Conservation (phyloP, 139 green algal genomes). For the Ulvella scutata region DNA sequence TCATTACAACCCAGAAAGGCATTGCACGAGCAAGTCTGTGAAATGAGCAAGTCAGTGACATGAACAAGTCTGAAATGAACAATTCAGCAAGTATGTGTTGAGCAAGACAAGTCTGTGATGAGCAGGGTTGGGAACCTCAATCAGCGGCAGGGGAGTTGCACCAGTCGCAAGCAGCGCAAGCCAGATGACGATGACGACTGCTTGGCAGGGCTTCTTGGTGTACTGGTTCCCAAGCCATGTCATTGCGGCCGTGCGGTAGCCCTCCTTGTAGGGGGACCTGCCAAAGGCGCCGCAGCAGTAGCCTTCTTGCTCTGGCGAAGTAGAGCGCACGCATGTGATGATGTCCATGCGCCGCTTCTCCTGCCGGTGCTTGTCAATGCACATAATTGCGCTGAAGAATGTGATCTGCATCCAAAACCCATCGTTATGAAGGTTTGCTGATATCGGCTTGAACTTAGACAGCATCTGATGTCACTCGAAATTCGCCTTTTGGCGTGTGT, state of each 20-base stretch:
- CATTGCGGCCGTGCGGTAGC: neutral
- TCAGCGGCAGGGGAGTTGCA: constrained; percentile 13
- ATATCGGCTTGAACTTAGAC: no score
- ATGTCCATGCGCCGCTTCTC: constrained; percentile 2
- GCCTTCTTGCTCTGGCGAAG: neutral
- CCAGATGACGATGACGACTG: constrained; percentile 9
- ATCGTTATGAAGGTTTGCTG: no score
- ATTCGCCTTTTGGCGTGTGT: no score
- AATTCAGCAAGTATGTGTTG: no score
- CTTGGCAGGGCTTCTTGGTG: neutral
- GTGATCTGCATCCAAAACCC: no score
- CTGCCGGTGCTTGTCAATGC: constrained; percentile 21
- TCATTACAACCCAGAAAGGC: no score
- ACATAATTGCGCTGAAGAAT: constrained; percentile 24
- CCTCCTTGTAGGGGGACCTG: neutral
- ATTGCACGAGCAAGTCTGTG: no score
- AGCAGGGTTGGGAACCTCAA: no score
- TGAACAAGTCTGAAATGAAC: no score
- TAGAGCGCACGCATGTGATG: constrained; percentile 1
- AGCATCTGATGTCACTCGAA: no score
- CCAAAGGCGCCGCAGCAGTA: neutral
- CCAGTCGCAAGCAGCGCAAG: constrained; percentile 8
- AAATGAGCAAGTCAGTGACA: no score
- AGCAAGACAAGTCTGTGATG: no score
- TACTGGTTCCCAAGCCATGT: neutral